Conservation (phyloP, 208 protist species). For the Trichomonas gallinae region DNA sequence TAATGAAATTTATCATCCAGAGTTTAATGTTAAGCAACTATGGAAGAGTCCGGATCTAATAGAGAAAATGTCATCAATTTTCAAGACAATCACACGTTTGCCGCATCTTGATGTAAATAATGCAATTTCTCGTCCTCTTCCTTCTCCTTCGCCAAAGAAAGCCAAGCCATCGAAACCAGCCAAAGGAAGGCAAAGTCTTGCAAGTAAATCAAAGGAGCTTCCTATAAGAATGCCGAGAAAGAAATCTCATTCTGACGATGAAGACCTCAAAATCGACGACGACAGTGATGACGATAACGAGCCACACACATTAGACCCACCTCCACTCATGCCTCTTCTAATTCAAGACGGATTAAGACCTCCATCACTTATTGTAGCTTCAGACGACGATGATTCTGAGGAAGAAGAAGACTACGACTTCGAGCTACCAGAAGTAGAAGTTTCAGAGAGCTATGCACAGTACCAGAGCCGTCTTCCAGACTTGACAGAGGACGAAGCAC, state of each 20-base stretch:
- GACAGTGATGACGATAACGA: background rate
- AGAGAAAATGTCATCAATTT: background rate
- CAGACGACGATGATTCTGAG: background rate
- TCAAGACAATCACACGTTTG: background rate
- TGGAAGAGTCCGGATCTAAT: background rate
- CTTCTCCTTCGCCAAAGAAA: background rate
- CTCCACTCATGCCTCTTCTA: background rate
- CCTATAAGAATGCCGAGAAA: background rate
- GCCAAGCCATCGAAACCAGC: background rate
- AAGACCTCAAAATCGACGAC: background rate
- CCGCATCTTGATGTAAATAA: background rate
- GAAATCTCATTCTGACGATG: background rate
- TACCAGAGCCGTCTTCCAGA: background rate
- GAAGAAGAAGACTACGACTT: background rate
- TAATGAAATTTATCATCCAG: background rate
- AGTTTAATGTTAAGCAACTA: background rate
- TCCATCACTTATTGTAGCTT: background rate
- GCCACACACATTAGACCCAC: background rate
- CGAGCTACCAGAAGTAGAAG: background rate
- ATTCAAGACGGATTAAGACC: background rate
- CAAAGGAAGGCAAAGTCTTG: background rate
- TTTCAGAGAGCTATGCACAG: background rate
- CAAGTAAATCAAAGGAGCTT: background rate
- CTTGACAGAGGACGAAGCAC: background rate
- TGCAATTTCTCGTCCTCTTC: background rate